Evolutionary conservation across 345 rosid species (phyloP).

Genomic region (Linum usitatissimum): DNA sequence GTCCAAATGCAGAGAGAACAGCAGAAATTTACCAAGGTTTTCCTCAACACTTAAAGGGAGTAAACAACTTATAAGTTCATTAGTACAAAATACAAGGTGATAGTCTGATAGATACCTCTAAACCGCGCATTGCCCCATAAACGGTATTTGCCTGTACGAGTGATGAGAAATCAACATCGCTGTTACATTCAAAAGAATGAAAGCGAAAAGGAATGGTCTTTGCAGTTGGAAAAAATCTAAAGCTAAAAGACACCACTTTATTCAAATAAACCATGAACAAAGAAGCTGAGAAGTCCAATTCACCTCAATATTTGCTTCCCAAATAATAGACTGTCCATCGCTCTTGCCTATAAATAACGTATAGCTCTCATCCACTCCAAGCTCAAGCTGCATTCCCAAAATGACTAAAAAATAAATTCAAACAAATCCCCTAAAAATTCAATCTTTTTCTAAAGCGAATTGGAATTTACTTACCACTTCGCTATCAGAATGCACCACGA

Average conservation of each 20-base stretch:
- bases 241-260: not conserved
- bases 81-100: not conserved
- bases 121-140: conserved; percentile 79
- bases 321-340: conserved; percentile 36
- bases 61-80: not conserved
- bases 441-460: not conserved
- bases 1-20: not conserved
- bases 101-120: conserved; percentile 55
- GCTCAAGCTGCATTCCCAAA: conserved; percentile 36
- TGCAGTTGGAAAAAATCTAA: not conserved
- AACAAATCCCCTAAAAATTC: not conserved
- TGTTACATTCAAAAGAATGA: not conserved
- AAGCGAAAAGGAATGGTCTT: not conserved
- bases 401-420: not conserved
- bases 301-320: conserved; percentile 72
- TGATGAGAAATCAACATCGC: conserved; percentile 3
- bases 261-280: not conserved
- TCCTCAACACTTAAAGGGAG: too few relatives aligned
- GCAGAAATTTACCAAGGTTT: too few relatives aligned
- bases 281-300: conserved; percentile 4
- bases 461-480: conserved; percentile 39
- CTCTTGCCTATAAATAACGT: conserved; percentile 36
- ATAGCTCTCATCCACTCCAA: conserved; percentile 58
- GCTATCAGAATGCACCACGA: conserved; percentile 46
- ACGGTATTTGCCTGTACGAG: conserved; percentile 66